Evolutionary conservation across 257 asterid genomes (phyloP), one percentile per base, ranked within the genome.

Genomic region (Cinchona pubescens): DNA sequence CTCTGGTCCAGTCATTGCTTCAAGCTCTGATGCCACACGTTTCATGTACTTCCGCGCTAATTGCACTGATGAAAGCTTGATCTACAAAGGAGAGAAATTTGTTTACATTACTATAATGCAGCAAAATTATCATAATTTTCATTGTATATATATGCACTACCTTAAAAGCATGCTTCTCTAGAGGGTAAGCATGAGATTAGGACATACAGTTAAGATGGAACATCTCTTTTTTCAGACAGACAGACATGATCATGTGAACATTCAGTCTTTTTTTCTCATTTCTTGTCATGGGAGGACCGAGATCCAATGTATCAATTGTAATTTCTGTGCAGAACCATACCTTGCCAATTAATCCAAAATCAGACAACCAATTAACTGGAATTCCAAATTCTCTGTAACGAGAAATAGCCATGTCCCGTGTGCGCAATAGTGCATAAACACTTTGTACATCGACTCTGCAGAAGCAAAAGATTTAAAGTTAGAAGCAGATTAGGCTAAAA

Each of bases 271-370:
- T 55, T 55, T 55, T 7, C n/a, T n/a, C n/a, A 38, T 23, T 55
- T 55, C 18, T 6, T 13, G 21, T 23, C 29, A 38, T 6, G n/a
- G 35, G 64, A 25, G 40, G 19, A 27, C 40, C 19, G 60, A 37
- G 30, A 2, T 19, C 61, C 15, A 18, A 18, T 55, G 8, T n/a
- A 55, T 15, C 14, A n/a, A 1, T 10, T 55, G 0, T 9, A 7
- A 67, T 67, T 61, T 56, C 58, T 4, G 13, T 56, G 38, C 55
- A 16, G 51, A 81, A 79, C 71, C 66, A 32, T 85, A 92, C 98
- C 98, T 92, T 92, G 83, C 97, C 99, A 67, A 95, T 95, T 56
- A 93, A 88, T 74, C 98, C 98, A 19, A 97, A 83, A 81, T 95
- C 99, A 30, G 81, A 91, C 67, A 95, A 89, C 99, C 99, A 95